These are phyloP conservation scores for Quercus tomentella DNA, from an alignment of 331 rosid species.

Conservation along the genomic window DNA sequence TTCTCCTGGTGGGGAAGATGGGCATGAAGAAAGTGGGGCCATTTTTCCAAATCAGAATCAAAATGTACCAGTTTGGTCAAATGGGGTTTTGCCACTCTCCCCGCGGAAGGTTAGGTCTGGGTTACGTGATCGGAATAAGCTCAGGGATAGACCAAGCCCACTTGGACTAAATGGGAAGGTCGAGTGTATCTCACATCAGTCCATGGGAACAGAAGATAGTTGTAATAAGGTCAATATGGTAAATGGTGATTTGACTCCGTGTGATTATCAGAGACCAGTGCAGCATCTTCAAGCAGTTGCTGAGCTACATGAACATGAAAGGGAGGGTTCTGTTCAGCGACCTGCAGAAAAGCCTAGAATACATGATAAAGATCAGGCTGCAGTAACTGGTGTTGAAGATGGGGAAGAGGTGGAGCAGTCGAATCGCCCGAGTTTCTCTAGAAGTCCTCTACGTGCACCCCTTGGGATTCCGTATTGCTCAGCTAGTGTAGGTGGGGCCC, in stretches of 20 bases:
- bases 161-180: constrained; percentile 92
- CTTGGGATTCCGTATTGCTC: constrained; percentile 88
- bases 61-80: constrained; percentile 62
- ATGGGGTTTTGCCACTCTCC: constrained; percentile 70
- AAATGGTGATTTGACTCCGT: constrained; percentile 62
- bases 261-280: constrained; percentile 74
- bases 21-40: constrained; percentile 48
- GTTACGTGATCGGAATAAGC: constrained; percentile 61
- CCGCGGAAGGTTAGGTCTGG: constrained; percentile 67
- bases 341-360: constrained; percentile 53
- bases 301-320: constrained; percentile 63
- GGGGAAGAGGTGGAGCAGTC: constrained; percentile 64
- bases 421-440: constrained; percentile 36
- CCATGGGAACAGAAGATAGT: constrained; percentile 56
- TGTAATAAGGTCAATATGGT: constrained; percentile 55
- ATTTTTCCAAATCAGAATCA: constrained; percentile 50
- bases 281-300: constrained; percentile 75
- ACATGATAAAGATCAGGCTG: constrained; percentile 43
- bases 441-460: constrained; percentile 75
- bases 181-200: constrained; percentile 48
- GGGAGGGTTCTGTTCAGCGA: constrained; percentile 37
- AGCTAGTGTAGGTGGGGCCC: constrained; percentile 90
- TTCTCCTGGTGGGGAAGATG: constrained; percentile 80
- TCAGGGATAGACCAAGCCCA: constrained; percentile 81
- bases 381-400: constrained; percentile 47